phyloP scores from a whole-genome alignment of 306 rosid genomes.

The Canavalia gladiata region DNA sequence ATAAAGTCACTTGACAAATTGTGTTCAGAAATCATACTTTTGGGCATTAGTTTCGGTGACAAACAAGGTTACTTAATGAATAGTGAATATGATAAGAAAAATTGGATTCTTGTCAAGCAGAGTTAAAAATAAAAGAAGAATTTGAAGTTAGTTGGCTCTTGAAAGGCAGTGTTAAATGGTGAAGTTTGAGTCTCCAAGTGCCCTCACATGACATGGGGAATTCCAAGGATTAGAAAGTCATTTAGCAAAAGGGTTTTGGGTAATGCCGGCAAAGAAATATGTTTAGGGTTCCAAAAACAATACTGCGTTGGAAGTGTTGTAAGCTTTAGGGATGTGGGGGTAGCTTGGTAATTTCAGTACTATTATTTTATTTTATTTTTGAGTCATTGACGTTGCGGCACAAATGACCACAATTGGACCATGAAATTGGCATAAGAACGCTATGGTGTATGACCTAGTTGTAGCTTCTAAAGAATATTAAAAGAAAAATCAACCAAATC shows the following conservation, averaged over 20 bases:
- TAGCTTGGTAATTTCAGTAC: constrained; percentile 31
- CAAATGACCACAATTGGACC: constrained; percentile 7
- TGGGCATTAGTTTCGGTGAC: not conserved
- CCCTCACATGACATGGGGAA: constrained; percentile 25
- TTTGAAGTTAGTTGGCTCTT: constrained; percentile 46
- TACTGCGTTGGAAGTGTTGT: not conserved
- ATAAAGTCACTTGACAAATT: not conserved
- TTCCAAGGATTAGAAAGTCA: constrained; percentile 28
- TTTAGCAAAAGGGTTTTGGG: not conserved
- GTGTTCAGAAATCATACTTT: constrained; percentile 4
- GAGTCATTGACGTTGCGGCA: constrained; percentile 42
- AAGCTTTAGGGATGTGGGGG: not conserved
- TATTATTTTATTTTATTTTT: constrained; percentile 4
- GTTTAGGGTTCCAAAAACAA: constrained; percentile 29
- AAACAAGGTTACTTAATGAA: not conserved
- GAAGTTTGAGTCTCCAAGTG: constrained; percentile 35
- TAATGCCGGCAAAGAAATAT: no score
- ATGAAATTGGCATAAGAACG: not conserved
- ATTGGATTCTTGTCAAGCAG: constrained; percentile 13
- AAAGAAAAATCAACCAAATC: constrained; percentile 30
- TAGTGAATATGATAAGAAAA: not conserved
- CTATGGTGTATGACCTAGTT: constrained; percentile 13
- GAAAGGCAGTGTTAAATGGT: not conserved
- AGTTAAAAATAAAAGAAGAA: constrained; percentile 15
- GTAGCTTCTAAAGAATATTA: not conserved